Evolutionary conservation across 2,329 filamentous ascomycete genomes (phyloP), one percentile per base, ranked within the genome.

Genomic region (Pseudogymnoascus sp.): DNA sequence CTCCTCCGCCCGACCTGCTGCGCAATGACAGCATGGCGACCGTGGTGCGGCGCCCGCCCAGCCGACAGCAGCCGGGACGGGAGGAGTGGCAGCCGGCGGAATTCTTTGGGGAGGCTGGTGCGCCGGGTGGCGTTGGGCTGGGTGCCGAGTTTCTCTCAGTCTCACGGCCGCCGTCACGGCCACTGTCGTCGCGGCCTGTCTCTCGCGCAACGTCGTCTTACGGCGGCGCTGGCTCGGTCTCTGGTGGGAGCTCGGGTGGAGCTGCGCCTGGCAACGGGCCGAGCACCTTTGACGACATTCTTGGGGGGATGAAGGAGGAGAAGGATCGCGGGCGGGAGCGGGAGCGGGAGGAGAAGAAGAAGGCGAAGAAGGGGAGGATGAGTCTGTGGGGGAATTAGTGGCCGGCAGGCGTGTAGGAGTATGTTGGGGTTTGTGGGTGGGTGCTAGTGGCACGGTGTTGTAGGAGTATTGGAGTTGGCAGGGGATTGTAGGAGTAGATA

Each of bases 251-350:
- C 13, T 40, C 19, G 37, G 23, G 21, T 42, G 38, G 37, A 2
- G 17, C n/a, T 13, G 21, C 11, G 19, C 37, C 33, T 29, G 21
- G 44, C 5, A 60, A 37, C 19, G 56, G 60, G 7, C 29, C 29
- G 23, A 62, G 56, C 29, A 82, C 79, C 0, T 82, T 82, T 69
- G 79, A 82, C 65, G 79, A 82, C 59, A 82, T 82, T 37, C 70
- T 82, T 23, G 75, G 75, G 7, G 72, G 71, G 31, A 65, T 69
- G n/a, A 68, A 67, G 10, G 67, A 74, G 44, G 68, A 9, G 73
- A 73, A 35, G 62, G 69, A 35, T 76, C 77, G 74, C 77, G 77
- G 70, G 78, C 77, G 73, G 72, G 63, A 17, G 66, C 67, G 53
- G 63, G 64, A 53, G 68, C 65, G 63, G 65, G 46, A 53, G 7